Evolutionary conservation across 257 asterid genomes (phyloP).

Genomic region (Fraxinus excelsior): DNA sequence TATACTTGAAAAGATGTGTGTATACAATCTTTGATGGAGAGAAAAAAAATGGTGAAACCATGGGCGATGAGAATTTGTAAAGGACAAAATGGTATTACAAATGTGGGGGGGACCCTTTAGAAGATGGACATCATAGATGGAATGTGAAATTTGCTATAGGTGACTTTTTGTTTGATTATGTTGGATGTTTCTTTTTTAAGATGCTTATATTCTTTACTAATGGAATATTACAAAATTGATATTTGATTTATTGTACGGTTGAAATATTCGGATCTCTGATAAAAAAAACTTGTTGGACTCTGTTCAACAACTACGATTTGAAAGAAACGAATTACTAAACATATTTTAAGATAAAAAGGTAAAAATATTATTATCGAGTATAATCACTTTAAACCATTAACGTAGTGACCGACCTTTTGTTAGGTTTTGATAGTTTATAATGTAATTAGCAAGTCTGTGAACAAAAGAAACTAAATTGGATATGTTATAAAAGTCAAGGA

Average conservation of each 20-base stretch:
- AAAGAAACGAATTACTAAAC: neutral
- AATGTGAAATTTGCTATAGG: neutral
- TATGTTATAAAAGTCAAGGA: too few relatives aligned
- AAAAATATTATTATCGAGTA: too few relatives aligned
- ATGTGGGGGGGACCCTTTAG: slow-evolving; percentile 19
- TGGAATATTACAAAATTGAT: neutral
- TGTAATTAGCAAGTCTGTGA: too few relatives aligned
- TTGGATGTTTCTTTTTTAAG: slow-evolving; percentile 4
- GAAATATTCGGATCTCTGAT: neutral
- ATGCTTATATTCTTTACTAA: neutral
- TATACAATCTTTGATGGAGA: slow-evolving; percentile 26
- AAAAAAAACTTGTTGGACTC: neutral
- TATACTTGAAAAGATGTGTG: slow-evolving; percentile 26
- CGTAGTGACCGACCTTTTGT: too few relatives aligned
- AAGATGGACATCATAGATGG: slow-evolving; percentile 1
- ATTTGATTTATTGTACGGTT: neutral
- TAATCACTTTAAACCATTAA: too few relatives aligned
- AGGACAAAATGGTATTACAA: slow-evolving; percentile 19
- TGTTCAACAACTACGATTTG: neutral
- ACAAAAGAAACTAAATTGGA: too few relatives aligned
- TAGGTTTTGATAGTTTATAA: too few relatives aligned
- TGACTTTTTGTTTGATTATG: slow-evolving; percentile 12
- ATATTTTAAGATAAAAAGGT: neutral
- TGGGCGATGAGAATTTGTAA: slow-evolving; percentile 20
- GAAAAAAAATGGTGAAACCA: slow-evolving; percentile 19